Conservation (phyloP, 768 basidiomycete genomes). For the Tulasnella sp. region DNA sequence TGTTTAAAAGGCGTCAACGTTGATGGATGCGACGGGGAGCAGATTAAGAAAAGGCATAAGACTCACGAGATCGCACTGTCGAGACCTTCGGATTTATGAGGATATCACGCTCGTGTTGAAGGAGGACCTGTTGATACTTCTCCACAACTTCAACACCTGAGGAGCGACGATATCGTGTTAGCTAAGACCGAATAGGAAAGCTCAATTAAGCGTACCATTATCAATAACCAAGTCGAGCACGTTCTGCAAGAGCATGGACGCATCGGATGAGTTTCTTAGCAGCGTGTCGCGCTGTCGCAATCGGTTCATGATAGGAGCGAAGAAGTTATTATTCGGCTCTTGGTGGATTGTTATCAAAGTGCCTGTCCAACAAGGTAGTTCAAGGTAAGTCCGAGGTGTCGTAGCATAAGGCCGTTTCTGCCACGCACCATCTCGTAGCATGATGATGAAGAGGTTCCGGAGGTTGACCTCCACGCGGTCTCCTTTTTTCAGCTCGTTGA, state of each 20-base stretch:
- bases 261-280: neutral
- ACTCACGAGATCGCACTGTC: constrained; percentile 47
- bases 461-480: constrained; percentile 49
- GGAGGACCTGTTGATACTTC: constrained; percentile 46
- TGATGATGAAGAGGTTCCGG: constrained; percentile 55
- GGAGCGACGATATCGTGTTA: neutral
- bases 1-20: constrained; percentile 21
- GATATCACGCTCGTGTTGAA: constrained; percentile 48
- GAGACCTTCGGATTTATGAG: constrained; percentile 50
- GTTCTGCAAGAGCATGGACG: neutral
- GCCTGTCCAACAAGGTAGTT: too few species aligned
- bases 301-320: constrained; percentile 46
- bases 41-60: neutral
- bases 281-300: constrained; percentile 27
- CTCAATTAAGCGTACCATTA: neutral
- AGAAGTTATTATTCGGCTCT: constrained; percentile 34
- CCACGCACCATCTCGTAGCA: constrained; percentile 48
- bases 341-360: constrained; percentile 52
- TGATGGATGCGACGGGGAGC: neutral
- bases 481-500: constrained; percentile 37
- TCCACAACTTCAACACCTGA: constrained; percentile 35
- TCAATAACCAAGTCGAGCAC: neutral
- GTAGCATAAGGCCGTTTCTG: too few species aligned
- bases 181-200: neutral
- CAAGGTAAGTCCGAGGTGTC: too few species aligned